phyloP scores from a whole-genome alignment of 1,284 basidiomycete species.

The Fistulina hepatica region DNA sequence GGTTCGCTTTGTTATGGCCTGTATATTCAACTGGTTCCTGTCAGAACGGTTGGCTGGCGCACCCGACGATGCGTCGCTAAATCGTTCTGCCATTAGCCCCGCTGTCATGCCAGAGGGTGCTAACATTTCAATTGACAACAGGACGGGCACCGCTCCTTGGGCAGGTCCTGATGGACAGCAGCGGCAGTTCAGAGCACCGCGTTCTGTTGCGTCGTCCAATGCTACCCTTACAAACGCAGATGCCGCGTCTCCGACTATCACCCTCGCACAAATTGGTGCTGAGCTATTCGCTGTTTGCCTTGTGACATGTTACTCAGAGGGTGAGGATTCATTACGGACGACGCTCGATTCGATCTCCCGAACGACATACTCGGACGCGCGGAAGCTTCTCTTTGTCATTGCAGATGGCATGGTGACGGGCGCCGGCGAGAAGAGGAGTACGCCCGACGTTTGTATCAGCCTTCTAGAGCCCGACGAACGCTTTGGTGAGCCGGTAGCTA shows the following conservation, averaged over 20 bases:
- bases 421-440: constrained; percentile 87
- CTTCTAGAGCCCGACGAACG: constrained; percentile 89
- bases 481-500: constrained; percentile 93
- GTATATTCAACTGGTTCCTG: constrained; percentile 94
- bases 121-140: constrained; percentile 81
- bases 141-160: constrained; percentile 90
- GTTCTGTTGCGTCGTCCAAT: constrained; percentile 28
- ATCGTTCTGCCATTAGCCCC: constrained; percentile 77
- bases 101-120: constrained; percentile 93
- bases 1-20: constrained; percentile 92
- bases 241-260: constrained; percentile 54
- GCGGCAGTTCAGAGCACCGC: constrained; percentile 22
- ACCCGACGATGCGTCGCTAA: constrained; percentile 56
- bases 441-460: constrained; percentile 92
- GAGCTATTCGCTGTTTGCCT: constrained; percentile 94
- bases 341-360: constrained; percentile 89
- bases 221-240: constrained; percentile 43
- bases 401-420: constrained; percentile 99
- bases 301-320: constrained; percentile 97
- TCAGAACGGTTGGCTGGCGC: constrained; percentile 69
- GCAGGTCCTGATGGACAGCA: constrained; percentile 50
- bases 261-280: constrained; percentile 79
- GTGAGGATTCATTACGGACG: constrained; percentile 81
- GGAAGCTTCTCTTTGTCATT: constrained; percentile 90
- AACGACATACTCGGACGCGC: constrained; percentile 84